Evolutionary conservation across 306 rosid genomes (phyloP).

Genomic region (Prunus armeniaca): DNA sequence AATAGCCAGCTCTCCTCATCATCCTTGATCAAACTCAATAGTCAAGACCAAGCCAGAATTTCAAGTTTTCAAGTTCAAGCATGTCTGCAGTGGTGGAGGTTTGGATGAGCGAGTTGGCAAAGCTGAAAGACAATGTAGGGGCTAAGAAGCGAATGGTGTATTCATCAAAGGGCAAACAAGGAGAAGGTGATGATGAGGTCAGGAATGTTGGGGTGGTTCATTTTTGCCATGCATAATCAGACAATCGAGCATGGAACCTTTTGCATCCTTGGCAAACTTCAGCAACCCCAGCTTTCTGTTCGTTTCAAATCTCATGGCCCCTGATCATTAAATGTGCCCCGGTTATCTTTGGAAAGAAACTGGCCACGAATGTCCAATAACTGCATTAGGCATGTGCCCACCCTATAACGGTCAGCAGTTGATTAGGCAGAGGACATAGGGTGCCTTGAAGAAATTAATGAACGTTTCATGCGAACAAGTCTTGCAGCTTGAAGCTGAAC

Average conservation of each 20-base stretch:
- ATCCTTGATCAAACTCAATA: neutral
- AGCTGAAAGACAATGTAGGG: no score
- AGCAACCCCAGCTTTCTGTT: neutral
- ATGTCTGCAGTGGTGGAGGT: no score
- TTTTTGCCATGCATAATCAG: slow-evolving; percentile 18
- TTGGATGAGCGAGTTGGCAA: no score
- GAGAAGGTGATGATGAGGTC: neutral
- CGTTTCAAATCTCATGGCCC: slow-evolving; percentile 9
- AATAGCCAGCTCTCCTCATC: neutral
- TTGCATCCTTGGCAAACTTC: slow-evolving; percentile 17
- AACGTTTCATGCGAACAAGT: neutral
- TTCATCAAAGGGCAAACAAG: no score
- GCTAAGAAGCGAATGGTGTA: no score
- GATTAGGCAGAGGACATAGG: neutral
- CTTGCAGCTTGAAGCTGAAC: neutral
- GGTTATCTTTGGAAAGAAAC: neutral
- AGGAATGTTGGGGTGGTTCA: slow-evolving; percentile 13
- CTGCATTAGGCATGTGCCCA: neutral
- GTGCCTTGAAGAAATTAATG: neutral
- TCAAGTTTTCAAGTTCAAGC: no score
- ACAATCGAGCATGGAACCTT: slow-evolving; percentile 16
- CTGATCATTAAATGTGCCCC: slow-evolving; percentile 4
- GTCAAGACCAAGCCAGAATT: neutral
- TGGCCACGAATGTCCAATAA: neutral
- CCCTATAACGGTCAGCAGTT: neutral